Evolutionary conservation across 768 basidiomycete species (phyloP).

Genomic region (Strobilomyces dryophilus): DNA sequence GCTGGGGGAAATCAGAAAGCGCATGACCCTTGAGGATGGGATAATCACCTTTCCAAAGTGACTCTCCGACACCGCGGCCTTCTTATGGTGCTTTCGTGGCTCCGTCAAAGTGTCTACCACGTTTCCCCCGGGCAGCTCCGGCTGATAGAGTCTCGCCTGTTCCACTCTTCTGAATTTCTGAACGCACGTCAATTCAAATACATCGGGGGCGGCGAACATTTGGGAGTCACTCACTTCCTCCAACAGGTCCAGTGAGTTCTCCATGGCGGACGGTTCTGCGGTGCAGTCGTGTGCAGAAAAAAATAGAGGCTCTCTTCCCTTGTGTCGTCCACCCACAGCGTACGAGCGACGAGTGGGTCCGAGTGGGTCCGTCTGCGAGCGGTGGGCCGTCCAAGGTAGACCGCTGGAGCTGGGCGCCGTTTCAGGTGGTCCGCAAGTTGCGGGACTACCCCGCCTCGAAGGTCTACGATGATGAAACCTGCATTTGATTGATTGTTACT

Average conservation of each 20-base stretch:
- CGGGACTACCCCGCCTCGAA: not conserved
- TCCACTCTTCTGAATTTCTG: slow-evolving; percentile 60
- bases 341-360: slow-evolving; percentile 7
- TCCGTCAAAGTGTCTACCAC: slow-evolving; percentile 17
- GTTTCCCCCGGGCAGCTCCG: slow-evolving; percentile 11
- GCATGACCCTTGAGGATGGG: not conserved
- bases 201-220: not conserved
- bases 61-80: slow-evolving; percentile 55
- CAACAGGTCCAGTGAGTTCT: slow-evolving; percentile 22
- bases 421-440: not conserved
- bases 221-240: slow-evolving; percentile 24
- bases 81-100: slow-evolving; percentile 34
- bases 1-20: slow-evolving; percentile 11
- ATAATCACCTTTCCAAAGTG: slow-evolving; percentile 54
- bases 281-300: not conserved
- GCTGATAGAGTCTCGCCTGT: slow-evolving; percentile 43
- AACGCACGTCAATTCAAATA: not conserved
- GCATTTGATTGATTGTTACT: slow-evolving; percentile 8
- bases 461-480: slow-evolving; percentile 5
- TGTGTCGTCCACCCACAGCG: not conserved
- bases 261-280: slow-evolving; percentile 12
- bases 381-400: not conserved
- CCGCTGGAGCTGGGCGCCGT: not conserved
- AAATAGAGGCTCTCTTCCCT: not conserved
- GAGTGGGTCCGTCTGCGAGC: not conserved